Conservation (phyloP, 768 basidiomycete species). For the Suillus variegatus region DNA sequence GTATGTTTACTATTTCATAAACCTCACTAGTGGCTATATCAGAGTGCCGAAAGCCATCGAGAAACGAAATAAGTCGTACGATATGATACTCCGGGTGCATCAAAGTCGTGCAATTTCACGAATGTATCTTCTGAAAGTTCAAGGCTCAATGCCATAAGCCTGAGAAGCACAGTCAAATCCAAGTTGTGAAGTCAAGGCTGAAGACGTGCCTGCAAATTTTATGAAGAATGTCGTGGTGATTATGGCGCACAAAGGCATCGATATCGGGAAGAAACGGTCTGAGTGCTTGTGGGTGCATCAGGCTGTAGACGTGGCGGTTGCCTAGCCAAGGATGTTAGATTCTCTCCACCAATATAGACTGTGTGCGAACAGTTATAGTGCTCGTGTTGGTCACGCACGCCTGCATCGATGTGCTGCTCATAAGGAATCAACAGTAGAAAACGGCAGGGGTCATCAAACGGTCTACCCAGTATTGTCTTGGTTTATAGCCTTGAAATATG, state of each 20-base stretch:
- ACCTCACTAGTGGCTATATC: conserved; percentile 43
- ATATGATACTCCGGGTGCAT: conserved; percentile 43
- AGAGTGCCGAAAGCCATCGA: background rate
- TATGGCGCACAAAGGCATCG: conserved; percentile 48
- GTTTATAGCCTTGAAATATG: conserved; percentile 56
- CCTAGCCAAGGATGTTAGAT: conserved; percentile 34
- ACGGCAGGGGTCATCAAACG: background rate
- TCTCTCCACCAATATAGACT: background rate
- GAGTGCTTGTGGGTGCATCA: conserved; percentile 49
- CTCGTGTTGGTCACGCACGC: conserved; percentile 64
- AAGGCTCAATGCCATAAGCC: conserved; percentile 51
- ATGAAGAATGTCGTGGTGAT: conserved; percentile 53
- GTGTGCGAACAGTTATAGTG: conserved; percentile 53
- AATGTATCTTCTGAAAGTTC: conserved; percentile 56
- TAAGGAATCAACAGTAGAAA: background rate
- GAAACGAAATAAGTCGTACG: conserved; percentile 27
- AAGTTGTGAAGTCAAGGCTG: background rate
- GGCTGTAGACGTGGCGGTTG: conserved; percentile 47
- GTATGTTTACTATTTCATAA: conserved; percentile 62
- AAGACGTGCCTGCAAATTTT: conserved; percentile 42
- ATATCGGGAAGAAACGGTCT: conserved; percentile 57
- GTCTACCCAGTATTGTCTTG: conserved; percentile 48
- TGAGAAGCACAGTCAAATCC: conserved; percentile 16
- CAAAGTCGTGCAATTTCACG: conserved; percentile 47
- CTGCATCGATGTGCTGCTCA: conserved; percentile 57